A percentile compares a stretch with the other conserved stretches of the same genome.
These are phyloP conservation scores for Fusarium pseudoanthophilum DNA, from an alignment of 2,329 filamentous ascomycete species.

Conservation along the genomic window DNA sequence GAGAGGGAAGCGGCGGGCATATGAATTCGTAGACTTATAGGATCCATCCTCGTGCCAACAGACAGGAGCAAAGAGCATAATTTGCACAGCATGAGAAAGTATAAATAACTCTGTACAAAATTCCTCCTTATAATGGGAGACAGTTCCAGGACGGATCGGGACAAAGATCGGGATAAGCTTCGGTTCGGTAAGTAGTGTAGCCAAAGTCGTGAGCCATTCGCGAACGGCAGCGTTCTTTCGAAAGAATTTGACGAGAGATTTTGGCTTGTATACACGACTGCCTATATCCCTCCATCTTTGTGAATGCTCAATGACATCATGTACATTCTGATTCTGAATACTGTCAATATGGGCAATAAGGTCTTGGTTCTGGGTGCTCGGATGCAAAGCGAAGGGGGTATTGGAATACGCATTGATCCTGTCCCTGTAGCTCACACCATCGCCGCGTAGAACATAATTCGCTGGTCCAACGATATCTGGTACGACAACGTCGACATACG, in stretches of 20 bases:
- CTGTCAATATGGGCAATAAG: neutral
- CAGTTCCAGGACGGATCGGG: too few species aligned
- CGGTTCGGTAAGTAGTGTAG: neutral
- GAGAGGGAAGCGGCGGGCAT: neutral
- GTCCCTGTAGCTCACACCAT: accelerated
- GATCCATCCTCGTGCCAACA: neutral
- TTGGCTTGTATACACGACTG: too few species aligned
- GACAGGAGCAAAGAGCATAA: neutral
- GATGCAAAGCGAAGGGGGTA: accelerated
- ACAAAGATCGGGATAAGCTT: neutral
- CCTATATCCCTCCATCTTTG: too few species aligned
- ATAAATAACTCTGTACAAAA: neutral
- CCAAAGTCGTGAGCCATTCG: accelerated
- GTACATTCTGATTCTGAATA: neutral
- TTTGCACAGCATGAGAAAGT: neutral
- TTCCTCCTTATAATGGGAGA: too few species aligned
- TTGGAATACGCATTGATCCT: neutral
- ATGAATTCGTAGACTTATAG: accelerated
- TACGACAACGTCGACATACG: accelerated
- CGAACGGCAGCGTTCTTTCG: accelerated
- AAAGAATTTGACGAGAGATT: neutral
- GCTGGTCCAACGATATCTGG: neutral
- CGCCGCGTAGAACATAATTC: accelerated
- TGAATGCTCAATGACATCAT: neutral
- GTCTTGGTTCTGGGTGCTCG: accelerated